Base-by-base conservation (phyloP, 371 early-diverging fungal genomes). In the Rhizopus sp. region DNA sequence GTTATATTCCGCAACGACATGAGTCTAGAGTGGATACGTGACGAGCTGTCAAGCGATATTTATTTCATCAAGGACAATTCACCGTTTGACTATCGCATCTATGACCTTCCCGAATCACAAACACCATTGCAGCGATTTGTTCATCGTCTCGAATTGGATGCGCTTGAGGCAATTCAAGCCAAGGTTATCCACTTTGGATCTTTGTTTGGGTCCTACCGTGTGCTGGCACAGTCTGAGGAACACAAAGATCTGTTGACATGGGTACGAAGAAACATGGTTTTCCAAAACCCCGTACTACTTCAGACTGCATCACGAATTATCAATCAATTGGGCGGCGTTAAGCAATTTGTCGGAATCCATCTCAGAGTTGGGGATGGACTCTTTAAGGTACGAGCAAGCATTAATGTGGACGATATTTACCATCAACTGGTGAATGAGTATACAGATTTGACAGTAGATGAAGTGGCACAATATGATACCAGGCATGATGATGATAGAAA, bases 151-250 rank as follows among this genome's bases (percentile, higher is more conserved):
- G 76, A 81, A n/a, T 31, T 85, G 7, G 64, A 60, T 0, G 66
- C 71, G 4, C 65, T 85, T 6, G 66, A 77, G 40, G 53, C 64
- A 7, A 72, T 80, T n/a, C 71, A 77, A 1, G 69, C 70, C 44
- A 64, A 56, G 6, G 61, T 85, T 0, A 48, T 85, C 9, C 85
- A 85, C 40, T 81, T 85, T 58, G 80, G 83, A 0, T 85, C 85
- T 15, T 58, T 85, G 29, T 85, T 80, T 70, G 83, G 82, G 0
- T 69, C 77, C 0, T 79, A 85, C 53, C 76, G 85, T 16, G 74
- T 85, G 7, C 60, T 82, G 41, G 81, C 83, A 2, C 71, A 70
- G 50, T 72, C 78, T 0, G 63, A 64, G 12, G 64, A 63, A 3
- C 83, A 85, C 48, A 53, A 55, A 13, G 68, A 68, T 3, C 49